Conservation (phyloP, 2,329 filamentous ascomycete genomes). For the Trichoderma lentiforme region DNA sequence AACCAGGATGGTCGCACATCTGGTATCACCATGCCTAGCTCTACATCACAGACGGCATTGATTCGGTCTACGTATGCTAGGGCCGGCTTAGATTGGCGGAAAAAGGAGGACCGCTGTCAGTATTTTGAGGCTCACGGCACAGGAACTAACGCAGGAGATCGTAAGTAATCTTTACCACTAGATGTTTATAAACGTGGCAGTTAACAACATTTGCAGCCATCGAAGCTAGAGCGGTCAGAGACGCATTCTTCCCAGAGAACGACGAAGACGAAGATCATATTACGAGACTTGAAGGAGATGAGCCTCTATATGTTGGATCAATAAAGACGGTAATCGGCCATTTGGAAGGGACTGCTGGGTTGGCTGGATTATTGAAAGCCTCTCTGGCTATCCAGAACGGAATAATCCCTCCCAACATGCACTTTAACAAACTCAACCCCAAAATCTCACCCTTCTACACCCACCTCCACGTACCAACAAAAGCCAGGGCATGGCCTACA, state of each 20-base stretch:
- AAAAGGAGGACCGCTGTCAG: background rate
- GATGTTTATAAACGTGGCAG: background rate
- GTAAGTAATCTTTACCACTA: background rate
- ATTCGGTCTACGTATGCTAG: background rate
- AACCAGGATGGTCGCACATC: background rate
- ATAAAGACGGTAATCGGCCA: background rate
- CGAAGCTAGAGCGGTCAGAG: background rate
- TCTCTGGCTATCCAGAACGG: background rate
- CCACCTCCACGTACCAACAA: background rate
- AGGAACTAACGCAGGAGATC: background rate
- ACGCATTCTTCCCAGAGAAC: background rate
- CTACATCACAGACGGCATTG: background rate
- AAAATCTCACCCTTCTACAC: background rate
- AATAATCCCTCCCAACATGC: background rate
- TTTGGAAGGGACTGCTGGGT: background rate
- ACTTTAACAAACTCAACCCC: background rate
- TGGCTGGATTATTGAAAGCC: background rate
- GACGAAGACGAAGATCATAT: background rate
- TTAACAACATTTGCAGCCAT: background rate
- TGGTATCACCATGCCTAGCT: background rate
- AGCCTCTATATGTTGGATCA: background rate
- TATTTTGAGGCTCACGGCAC: background rate
- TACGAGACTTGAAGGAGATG: background rate
- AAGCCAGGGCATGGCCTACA: background rate
- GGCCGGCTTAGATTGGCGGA: background rate